Evolutionary conservation across 192 early-diverging fungal genomes (phyloP).

Genomic region (Coemansia sp.): DNA sequence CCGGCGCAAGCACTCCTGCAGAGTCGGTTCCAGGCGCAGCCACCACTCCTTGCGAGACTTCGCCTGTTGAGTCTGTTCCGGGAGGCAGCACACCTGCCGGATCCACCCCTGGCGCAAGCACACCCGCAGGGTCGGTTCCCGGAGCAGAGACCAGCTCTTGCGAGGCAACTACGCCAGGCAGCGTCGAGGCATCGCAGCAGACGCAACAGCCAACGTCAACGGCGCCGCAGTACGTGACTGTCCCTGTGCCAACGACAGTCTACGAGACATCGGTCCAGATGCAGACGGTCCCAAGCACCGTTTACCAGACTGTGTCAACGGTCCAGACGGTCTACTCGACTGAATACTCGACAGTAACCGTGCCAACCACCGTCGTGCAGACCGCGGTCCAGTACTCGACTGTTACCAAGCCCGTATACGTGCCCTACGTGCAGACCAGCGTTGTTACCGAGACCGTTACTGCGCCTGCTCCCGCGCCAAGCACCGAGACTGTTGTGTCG

Average conservation of each 20-base stretch:
- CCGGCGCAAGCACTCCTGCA: conserved; percentile 14
- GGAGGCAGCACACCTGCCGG: conserved; percentile 13
- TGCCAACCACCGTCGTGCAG: conserved; percentile 30
- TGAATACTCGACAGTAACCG: conserved; percentile 23
- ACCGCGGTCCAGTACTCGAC: conserved; percentile 48
- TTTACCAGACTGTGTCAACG: conserved; percentile 41
- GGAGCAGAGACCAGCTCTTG: not conserved
- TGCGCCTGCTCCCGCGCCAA: conserved; percentile 24
- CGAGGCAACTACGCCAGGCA: conserved; percentile 3
- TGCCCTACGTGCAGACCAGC: conserved; percentile 55
- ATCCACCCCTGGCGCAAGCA: not conserved
- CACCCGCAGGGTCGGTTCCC: not conserved
- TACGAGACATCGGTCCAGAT: conserved; percentile 23
- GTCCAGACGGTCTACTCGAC: conserved; percentile 31
- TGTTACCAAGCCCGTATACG: conserved; percentile 49
- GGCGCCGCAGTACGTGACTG: conserved; percentile 27
- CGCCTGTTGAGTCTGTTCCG: not conserved
- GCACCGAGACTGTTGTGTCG: conserved; percentile 13
- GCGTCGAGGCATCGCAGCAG: conserved; percentile 20
- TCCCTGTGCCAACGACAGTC: conserved; percentile 30
- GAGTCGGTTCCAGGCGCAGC: too few species aligned
- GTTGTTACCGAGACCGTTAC: conserved; percentile 30
- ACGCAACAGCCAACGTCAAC: conserved; percentile 6
- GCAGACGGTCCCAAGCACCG: conserved; percentile 41
- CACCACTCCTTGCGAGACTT: conserved; percentile 3